phyloP scores from a whole-genome alignment of 176 grass and related monocot genomes.

The Triticum monococcum region DNA sequence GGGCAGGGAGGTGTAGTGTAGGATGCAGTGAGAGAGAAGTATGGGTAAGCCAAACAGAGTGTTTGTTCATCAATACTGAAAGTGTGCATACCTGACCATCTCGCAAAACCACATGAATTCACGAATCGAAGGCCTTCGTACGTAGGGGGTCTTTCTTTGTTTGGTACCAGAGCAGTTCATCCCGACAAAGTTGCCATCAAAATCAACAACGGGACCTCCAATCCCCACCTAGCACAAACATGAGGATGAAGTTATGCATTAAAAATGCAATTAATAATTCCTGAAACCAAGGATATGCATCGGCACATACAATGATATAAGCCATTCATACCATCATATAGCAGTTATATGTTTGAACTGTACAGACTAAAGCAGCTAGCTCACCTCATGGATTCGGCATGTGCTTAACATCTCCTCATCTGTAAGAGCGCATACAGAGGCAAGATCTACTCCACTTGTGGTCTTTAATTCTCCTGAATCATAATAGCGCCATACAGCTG shows the following conservation, averaged over 20 bases:
- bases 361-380: conserved; percentile 5
- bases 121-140: not conserved
- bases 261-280: not conserved
- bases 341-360: not conserved
- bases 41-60: not conserved
- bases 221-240: not conserved
- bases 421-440: not conserved
- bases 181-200: not conserved
- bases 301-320: not conserved
- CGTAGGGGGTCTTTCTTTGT: not conserved
- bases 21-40: not conserved
- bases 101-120: not conserved
- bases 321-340: not conserved
- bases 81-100: not conserved
- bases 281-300: not conserved
- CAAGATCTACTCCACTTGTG: not conserved
- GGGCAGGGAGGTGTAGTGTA: not conserved
- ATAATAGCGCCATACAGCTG: not conserved
- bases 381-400: not conserved
- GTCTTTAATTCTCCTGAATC: not conserved
- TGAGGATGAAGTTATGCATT: not conserved
- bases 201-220: not conserved
- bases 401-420: not conserved
- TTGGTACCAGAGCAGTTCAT: not conserved
- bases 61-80: not conserved